Percentiles rank a stretch among this genome's conserved stretches.
Conservation (phyloP, 2,329 filamentous ascomycete species). For the Mycocentrospora acerina region DNA sequence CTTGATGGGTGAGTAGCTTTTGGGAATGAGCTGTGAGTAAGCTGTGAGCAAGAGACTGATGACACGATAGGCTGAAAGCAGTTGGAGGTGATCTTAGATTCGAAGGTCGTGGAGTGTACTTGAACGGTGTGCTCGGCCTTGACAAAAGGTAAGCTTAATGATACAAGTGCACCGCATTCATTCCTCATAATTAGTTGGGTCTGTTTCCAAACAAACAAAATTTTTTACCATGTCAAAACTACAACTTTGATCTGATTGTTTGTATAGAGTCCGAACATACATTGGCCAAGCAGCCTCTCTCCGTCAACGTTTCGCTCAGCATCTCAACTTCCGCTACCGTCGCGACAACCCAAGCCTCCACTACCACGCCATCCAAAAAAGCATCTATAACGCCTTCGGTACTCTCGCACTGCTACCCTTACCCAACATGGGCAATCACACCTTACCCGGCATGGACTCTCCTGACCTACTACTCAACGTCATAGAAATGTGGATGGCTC, state of each 20-base stretch:
- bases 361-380: slow-evolving; percentile 34
- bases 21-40: neutral
- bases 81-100: slow-evolving; percentile 26
- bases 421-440: slow-evolving; percentile 8
- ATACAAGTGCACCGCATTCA: neutral
- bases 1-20: slow-evolving; percentile 15
- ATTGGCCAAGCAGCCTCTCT: slow-evolving; percentile 35
- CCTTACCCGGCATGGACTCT: slow-evolving; percentile 27
- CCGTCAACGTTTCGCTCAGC: slow-evolving; percentile 28
- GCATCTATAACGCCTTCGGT: slow-evolving; percentile 30
- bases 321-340: slow-evolving; percentile 38
- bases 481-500: slow-evolving; percentile 39
- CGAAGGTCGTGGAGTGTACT: slow-evolving; percentile 26
- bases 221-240: neutral
- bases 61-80: slow-evolving; percentile 12
- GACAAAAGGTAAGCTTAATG: slow-evolving; percentile 14
- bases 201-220: neutral
- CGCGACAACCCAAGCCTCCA: slow-evolving; percentile 38
- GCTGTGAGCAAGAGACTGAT: neutral
- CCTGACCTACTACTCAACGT: slow-evolving; percentile 32
- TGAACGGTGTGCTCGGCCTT: slow-evolving; percentile 26
- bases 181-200: too few species aligned
- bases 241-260: slow-evolving; percentile 1
- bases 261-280: slow-evolving; percentile 23
- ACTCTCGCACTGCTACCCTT: slow-evolving; percentile 22